These are phyloP conservation scores for Puccinia novopanici DNA, from an alignment of 1,284 basidiomycete genomes.

Conservation along the genomic window DNA sequence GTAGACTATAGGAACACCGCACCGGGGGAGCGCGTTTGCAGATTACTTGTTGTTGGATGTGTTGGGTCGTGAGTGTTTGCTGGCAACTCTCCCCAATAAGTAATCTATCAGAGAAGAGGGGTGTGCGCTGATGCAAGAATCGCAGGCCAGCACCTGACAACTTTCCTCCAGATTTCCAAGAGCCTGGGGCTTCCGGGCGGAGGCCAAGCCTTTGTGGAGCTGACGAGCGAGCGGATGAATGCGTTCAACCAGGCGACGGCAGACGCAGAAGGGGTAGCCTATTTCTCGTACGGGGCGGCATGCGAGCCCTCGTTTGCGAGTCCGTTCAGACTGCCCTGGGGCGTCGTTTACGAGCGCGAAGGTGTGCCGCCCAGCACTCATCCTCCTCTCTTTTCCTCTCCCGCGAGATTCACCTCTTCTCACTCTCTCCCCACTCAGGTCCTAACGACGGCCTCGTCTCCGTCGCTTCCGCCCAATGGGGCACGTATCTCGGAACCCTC, in stretches of 20 bases:
- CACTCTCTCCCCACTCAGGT: conserved; percentile 30
- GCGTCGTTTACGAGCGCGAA: conserved; percentile 26
- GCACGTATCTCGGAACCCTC: conserved; percentile 62
- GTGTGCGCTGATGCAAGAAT: conserved; percentile 10
- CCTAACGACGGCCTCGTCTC: conserved; percentile 84
- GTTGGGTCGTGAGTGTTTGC: conserved; percentile 65
- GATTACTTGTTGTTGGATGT: conserved; percentile 84
- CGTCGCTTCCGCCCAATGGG: conserved; percentile 78
- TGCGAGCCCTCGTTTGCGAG: conserved; percentile 79
- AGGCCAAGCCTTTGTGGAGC: conserved; percentile 82
- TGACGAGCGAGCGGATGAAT: conserved; percentile 82
- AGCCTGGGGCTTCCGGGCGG: conserved; percentile 80
- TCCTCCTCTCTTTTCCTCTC: conserved; percentile 55
- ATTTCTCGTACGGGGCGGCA: conserved; percentile 89
- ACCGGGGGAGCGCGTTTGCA: conserved; percentile 88
- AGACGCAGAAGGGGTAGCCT: conserved; percentile 73
- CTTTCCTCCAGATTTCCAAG: conserved; percentile 64
- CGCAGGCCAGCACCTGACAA: conserved; percentile 60
- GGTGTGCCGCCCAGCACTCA: conserved; percentile 75
- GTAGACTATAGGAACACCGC: conserved; percentile 81
- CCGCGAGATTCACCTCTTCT: neutral
- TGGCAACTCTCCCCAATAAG: conserved; percentile 59
- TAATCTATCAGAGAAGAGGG: conserved; percentile 47
- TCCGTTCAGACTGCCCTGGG: conserved; percentile 65
- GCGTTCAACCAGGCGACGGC: conserved; percentile 82